Evolutionary conservation across 257 asterid species (phyloP).

Genomic region (Cinchona pubescens): DNA sequence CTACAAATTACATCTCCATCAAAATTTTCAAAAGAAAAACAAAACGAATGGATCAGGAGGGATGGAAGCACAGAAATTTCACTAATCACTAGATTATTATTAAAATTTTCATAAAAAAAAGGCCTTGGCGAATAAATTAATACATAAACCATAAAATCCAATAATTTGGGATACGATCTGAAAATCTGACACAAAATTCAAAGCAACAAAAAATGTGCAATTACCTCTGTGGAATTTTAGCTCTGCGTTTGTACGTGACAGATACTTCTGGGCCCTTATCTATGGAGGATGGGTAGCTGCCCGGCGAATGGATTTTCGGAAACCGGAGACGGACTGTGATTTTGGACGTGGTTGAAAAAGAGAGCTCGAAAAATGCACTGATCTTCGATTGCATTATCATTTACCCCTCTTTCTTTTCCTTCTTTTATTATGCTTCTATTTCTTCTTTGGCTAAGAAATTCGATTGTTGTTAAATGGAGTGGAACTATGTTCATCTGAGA

Average conservation of each 20-base stretch:
- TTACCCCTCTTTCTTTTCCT: not conserved
- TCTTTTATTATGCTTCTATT: too few species aligned
- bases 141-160: not conserved
- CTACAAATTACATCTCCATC: not conserved
- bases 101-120: not conserved
- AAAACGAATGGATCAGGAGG: too few species aligned
- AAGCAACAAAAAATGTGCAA: not conserved
- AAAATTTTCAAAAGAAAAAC: not conserved
- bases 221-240: conserved; percentile 28
- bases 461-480: not conserved
- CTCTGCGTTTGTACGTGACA: conserved; percentile 39
- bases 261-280: conserved; percentile 34
- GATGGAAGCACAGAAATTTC: not conserved
- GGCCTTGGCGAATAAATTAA: too few species aligned
- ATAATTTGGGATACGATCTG: too few species aligned
- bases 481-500: not conserved
- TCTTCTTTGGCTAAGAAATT: not conserved
- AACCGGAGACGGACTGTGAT: conserved; percentile 22
- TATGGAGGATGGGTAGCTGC: not conserved
- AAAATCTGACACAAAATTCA: not conserved
- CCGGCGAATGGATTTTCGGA: conserved; percentile 13
- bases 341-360: conserved; percentile 25
- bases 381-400: conserved; percentile 56
- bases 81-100: not conserved
- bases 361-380: conserved; percentile 52